Base-by-base conservation (phyloP, 2,329 filamentous ascomycete genomes). In the Microsporum ferrugineum region DNA sequence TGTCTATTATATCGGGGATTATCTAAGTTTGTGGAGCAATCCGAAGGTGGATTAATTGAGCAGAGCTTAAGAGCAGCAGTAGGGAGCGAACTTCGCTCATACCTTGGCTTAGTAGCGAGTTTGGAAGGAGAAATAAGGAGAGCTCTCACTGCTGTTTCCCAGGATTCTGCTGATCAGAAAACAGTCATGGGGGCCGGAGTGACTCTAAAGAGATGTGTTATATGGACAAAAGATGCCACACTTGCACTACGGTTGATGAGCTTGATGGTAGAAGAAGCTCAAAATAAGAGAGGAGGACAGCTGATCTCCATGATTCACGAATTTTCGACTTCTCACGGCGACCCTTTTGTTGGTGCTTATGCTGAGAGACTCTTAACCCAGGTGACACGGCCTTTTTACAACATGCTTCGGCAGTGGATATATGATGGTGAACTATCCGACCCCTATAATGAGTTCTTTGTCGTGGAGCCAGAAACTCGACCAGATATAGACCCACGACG, bases 391-490 rank as follows among this genome's bases (percentile, higher is more conserved):
- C 95, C 95, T 0, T 99, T 99, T 71, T 99, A 99, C 72, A 89
- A 95, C 68, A 96, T 99, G 78, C 79, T 99, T 60, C 85, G 91
- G 60, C 88, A 90, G 68, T 99, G 94, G 94, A 96, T 99, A 58
- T 99, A 99, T 70, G 92, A 99, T 69, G 94, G 94, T 63, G 95
- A 99, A 77, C 81, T 99, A 12, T 91, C 89, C n/a, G 94, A 99
- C 73, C 94, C 95, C 0, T 96, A 91, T 69, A 82, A 85, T 61
- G 94, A 99, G 70, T 99, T 99, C 75, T 97, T 99, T 68, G 91
- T 99, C 23, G 85, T 85, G 23, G 90, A 96, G 71, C 89, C 92
- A 67, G 83, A 86, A 59, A 72, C 73, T 57, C 72, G 78, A 68
- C 79, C 83, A 63, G 77, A 79, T 62, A 69, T 73, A 33, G 77